These are phyloP conservation scores for Colletotrichum sp. DNA, from an alignment of 2,329 filamentous ascomycete species.

Conservation along the genomic window DNA sequence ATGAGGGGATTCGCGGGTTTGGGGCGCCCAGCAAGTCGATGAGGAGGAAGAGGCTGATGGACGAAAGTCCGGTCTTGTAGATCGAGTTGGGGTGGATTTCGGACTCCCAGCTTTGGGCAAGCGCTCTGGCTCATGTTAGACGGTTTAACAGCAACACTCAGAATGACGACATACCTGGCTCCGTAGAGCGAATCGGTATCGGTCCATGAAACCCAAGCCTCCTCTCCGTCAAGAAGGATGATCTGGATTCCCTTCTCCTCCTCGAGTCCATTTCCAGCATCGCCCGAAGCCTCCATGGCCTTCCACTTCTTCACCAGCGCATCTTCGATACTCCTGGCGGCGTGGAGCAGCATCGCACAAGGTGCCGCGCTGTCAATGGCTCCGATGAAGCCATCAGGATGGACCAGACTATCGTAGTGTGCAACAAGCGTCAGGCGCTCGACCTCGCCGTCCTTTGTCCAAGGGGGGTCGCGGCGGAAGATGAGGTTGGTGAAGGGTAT, in stretches of 20 bases:
- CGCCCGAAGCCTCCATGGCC: conserved; percentile 66
- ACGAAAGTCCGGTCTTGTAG: conserved; percentile 74
- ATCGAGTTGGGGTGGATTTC: conserved; percentile 74
- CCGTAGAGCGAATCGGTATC: conserved; percentile 87
- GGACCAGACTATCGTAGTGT: conserved; percentile 88
- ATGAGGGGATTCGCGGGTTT: conserved; percentile 77
- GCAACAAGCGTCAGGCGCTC: conserved; percentile 85
- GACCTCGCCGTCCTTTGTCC: conserved; percentile 75
- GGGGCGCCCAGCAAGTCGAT: conserved; percentile 82
- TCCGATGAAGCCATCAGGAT: conserved; percentile 86
- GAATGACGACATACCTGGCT: conserved; percentile 61
- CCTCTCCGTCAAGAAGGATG: conserved; percentile 89
- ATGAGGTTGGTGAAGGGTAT: conserved; percentile 90
- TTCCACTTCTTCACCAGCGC: conserved; percentile 85
- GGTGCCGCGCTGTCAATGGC: conserved; percentile 93
- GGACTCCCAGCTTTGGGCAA: conserved; percentile 83
- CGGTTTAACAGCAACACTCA: neutral
- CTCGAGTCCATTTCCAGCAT: conserved; percentile 61
- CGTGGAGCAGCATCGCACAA: conserved; percentile 91
- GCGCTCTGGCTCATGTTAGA: conserved; percentile 47
- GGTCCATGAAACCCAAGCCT: conserved; percentile 85
- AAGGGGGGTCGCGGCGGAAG: conserved; percentile 86
- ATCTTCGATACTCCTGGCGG: conserved; percentile 78
- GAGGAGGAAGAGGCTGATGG: conserved; percentile 89
- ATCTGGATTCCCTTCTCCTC: conserved; percentile 87